These are phyloP conservation scores for Quercus suber DNA, from an alignment of 306 rosid species.

Conservation along the genomic window DNA sequence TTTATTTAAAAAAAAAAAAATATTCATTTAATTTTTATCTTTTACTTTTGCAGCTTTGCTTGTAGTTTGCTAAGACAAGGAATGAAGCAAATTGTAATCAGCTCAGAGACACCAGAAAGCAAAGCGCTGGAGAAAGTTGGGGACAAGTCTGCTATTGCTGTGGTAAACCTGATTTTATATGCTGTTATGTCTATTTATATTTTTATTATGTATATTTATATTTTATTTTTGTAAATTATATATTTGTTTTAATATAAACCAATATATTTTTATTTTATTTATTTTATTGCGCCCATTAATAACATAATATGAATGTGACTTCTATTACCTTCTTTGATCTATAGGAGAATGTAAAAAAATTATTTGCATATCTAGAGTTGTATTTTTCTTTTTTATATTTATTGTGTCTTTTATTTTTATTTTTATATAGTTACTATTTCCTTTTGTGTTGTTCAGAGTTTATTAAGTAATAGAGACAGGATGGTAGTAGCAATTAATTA, in stretches of 20 bases:
- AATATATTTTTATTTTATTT: too few relatives aligned
- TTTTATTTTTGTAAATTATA: too few relatives aligned
- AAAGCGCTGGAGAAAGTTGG: conserved; percentile 73
- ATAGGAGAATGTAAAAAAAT: too few relatives aligned
- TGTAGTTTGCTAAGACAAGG: conserved; percentile 98
- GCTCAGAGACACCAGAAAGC: conserved; percentile 76
- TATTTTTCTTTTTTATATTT: too few relatives aligned
- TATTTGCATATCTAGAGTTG: too few relatives aligned
- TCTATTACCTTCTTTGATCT: too few relatives aligned
- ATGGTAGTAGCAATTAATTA: background rate
- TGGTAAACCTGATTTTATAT: conserved; percentile 39
- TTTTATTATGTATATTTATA: too few relatives aligned
- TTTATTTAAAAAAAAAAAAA: too few relatives aligned
- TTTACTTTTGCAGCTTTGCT: conserved; percentile 57
- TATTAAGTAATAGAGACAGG: background rate
- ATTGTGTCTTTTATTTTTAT: background rate
- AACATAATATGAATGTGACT: too few relatives aligned
- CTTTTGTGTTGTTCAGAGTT: background rate
- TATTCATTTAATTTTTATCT: background rate
- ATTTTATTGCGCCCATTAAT: too few relatives aligned
- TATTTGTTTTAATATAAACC: too few relatives aligned
- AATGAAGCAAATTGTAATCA: conserved; percentile 84
- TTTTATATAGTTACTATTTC: background rate
- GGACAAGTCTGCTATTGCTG: conserved; percentile 57
- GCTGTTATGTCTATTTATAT: conserved; percentile 1